Conservation (phyloP, 352 stramenopile species). For the Discostella stelligera region DNA sequence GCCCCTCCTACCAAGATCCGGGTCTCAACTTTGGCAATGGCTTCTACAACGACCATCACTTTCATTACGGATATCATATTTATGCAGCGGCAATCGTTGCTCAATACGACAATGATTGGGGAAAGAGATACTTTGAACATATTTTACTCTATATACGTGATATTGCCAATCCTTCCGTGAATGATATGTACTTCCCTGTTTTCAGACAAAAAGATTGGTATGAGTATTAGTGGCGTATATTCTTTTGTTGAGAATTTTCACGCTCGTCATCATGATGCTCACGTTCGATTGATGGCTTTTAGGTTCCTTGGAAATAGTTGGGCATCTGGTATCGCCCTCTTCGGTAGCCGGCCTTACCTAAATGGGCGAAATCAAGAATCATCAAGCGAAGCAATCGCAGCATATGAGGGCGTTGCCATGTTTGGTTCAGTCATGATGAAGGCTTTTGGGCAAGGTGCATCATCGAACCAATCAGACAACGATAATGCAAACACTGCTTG, state of each 20-base stretch:
- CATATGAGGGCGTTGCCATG: slow-evolving; percentile 83
- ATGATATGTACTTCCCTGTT: slow-evolving; percentile 80
- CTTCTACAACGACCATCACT: slow-evolving; percentile 88
- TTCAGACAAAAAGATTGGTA: slow-evolving; percentile 84
- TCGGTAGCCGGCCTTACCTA: slow-evolving; percentile 71
- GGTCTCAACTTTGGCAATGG: slow-evolving; percentile 84
- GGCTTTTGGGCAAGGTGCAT: slow-evolving; percentile 51
- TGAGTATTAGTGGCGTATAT: not conserved
- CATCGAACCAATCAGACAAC: slow-evolving; percentile 27
- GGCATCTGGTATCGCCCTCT: slow-evolving; percentile 79
- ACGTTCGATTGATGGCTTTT: not conserved
- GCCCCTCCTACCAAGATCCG: slow-evolving; percentile 75
- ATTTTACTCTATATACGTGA: slow-evolving; percentile 82
- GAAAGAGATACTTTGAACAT: slow-evolving; percentile 72
- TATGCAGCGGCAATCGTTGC: slow-evolving; percentile 81
- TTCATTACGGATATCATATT: slow-evolving; percentile 86
- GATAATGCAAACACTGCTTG: slow-evolving; percentile 52
- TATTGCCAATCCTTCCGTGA: slow-evolving; percentile 82
- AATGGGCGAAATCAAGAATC: slow-evolving; percentile 88
- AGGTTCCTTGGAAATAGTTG: slow-evolving; percentile 82
- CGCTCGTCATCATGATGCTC: slow-evolving; percentile 1
- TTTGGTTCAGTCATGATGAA: slow-evolving; percentile 80
- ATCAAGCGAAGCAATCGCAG: slow-evolving; percentile 82
- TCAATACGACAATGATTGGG: slow-evolving; percentile 78
- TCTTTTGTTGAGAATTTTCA: not conserved